Conservation (phyloP, 2,329 filamentous ascomycete genomes). For the Talaromyces sp. region DNA sequence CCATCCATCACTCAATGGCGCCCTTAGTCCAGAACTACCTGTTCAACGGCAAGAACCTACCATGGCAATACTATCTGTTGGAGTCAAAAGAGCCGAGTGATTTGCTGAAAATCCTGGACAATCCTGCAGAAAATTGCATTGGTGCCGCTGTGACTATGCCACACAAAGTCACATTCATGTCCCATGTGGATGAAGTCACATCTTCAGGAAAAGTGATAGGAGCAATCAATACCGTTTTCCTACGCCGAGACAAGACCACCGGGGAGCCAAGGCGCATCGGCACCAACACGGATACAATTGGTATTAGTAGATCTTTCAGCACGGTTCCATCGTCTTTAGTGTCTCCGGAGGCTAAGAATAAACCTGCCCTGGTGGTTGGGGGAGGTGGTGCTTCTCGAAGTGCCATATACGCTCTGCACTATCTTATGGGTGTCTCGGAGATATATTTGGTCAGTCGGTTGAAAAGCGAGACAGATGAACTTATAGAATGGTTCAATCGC, state of each 20-base stretch:
- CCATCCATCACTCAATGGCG: slow-evolving; percentile 14
- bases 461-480: slow-evolving; percentile 22
- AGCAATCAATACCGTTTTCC: slow-evolving; percentile 24
- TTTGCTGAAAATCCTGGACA: slow-evolving; percentile 8
- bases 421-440: slow-evolving; percentile 21
- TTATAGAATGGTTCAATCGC: slow-evolving; percentile 19
- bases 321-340: not conserved
- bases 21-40: slow-evolving; percentile 18
- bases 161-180: slow-evolving; percentile 70
- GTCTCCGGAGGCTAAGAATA: slow-evolving; percentile 5
- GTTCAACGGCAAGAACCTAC: slow-evolving; percentile 8
- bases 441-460: slow-evolving; percentile 25
- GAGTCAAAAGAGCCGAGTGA: slow-evolving; percentile 16
- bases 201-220: slow-evolving; percentile 45
- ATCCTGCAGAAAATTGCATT: slow-evolving; percentile 25
- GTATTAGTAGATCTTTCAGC: slow-evolving; percentile 56
- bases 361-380: slow-evolving; percentile 22
- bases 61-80: slow-evolving; percentile 18
- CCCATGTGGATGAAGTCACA: slow-evolving; percentile 66
- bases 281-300: slow-evolving; percentile 73
- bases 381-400: slow-evolving; percentile 23
- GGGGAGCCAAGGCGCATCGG: slow-evolving; percentile 54
- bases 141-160: slow-evolving; percentile 74
- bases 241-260: slow-evolving; percentile 43
- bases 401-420: slow-evolving; percentile 24